A percentile compares a stretch with the other conserved stretches of the same genome.
Conservation (phyloP, 2,329 filamentous ascomycete species). For the Sporothrix sp. region DNA sequence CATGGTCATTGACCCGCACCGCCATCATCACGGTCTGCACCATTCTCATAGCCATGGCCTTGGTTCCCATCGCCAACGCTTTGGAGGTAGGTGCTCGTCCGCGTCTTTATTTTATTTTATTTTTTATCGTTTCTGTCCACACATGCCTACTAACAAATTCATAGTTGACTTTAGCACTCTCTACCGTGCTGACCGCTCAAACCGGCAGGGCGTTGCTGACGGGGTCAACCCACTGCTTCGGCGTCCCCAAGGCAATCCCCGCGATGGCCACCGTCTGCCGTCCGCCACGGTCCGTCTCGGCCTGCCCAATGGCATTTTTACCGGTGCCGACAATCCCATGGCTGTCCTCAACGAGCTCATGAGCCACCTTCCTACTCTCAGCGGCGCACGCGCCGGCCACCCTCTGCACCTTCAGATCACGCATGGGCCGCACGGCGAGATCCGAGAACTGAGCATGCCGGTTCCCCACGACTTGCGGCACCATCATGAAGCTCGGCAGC, state of each 20-base stretch:
- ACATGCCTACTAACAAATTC: too few relatives aligned
- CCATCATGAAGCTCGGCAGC: too few relatives aligned
- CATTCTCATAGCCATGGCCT: slow-evolving; percentile 30
- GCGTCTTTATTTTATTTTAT: too few relatives aligned
- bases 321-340: slow-evolving; percentile 37
- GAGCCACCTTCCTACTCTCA: slow-evolving; percentile 32
- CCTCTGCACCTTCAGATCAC: slow-evolving; percentile 53
- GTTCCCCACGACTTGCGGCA: slow-evolving; percentile 18
- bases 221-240: slow-evolving; percentile 80
- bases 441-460: slow-evolving; percentile 42
- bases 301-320: slow-evolving; percentile 37
- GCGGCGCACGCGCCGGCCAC: slow-evolving; percentile 34
- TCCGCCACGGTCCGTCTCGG: slow-evolving; percentile 39
- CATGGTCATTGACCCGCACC: slow-evolving; percentile 39
- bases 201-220: slow-evolving; percentile 57
- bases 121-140: too few relatives aligned
- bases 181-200: slow-evolving; percentile 43
- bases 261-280: slow-evolving; percentile 35
- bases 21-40: slow-evolving; percentile 30
- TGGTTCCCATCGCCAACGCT: slow-evolving; percentile 43
- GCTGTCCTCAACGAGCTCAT: slow-evolving; percentile 42
- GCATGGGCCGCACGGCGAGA: slow-evolving; percentile 37
- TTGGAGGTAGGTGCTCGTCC: slow-evolving; percentile 33
- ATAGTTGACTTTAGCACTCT: slow-evolving; percentile 39
- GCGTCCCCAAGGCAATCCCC: slow-evolving; percentile 38